Evolutionary conservation across 345 rosid genomes (phyloP).

Genomic region (Lagerstroemia speciosa): DNA sequence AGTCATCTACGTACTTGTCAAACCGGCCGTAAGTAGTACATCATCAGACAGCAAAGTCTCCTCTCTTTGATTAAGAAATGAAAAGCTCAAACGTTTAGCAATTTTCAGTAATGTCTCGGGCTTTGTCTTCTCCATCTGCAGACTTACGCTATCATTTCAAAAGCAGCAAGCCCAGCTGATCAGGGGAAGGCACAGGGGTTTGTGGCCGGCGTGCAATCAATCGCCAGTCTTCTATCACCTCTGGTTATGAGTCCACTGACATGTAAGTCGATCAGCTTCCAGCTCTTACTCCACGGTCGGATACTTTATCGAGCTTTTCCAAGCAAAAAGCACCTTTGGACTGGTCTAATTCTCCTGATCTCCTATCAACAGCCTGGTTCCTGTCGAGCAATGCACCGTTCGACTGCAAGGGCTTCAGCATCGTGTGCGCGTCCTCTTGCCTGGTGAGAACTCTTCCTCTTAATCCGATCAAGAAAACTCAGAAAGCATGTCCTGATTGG

Average conservation of each 20-base stretch:
- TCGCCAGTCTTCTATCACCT: slow-evolving; percentile 40
- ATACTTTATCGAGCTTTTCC: neutral
- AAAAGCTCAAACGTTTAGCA: neutral
- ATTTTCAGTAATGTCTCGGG: neutral
- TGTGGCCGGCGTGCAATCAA: slow-evolving; percentile 42
- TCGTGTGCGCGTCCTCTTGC: slow-evolving; percentile 33
- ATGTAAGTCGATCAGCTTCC: slow-evolving; percentile 17
- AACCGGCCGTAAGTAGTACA: slow-evolving; percentile 31
- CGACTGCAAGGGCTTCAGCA: slow-evolving; percentile 47
- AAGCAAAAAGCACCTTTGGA: neutral
- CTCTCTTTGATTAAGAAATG: neutral
- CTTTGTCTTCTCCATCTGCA: neutral
- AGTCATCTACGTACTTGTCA: slow-evolving; percentile 38
- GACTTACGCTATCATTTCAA: slow-evolving; percentile 46
- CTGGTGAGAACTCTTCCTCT: slow-evolving; percentile 19
- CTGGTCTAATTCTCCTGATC: neutral
- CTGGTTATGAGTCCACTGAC: slow-evolving; percentile 47
- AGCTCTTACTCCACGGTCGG: neutral
- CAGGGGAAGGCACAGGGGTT: slow-evolving; percentile 61
- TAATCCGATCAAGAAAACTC: neutral
- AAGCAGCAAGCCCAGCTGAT: slow-evolving; percentile 35
- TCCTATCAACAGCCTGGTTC: slow-evolving; percentile 32
- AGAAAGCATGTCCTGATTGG: neutral
- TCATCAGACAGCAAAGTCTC: neutral
- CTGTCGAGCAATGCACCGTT: slow-evolving; percentile 36